Conservation (phyloP, 2,329 filamentous ascomycete genomes). For the Neofusicoccum sp. region DNA sequence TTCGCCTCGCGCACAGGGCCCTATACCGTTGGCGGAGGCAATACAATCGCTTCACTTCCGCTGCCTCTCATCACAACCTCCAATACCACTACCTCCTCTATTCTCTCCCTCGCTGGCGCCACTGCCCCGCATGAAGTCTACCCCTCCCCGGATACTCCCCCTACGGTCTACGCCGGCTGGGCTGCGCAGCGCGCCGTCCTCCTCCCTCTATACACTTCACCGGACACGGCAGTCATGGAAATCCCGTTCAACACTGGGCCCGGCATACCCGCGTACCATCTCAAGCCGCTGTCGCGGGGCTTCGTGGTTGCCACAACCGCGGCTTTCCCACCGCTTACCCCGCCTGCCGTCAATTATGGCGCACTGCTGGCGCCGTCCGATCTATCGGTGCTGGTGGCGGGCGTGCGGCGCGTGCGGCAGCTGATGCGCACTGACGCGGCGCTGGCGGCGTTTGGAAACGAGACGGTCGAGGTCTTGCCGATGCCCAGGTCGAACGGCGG, state of each 20-base stretch:
- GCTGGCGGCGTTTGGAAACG: too few species aligned
- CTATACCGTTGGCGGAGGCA: not conserved
- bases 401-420: not conserved
- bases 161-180: not conserved
- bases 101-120: not conserved
- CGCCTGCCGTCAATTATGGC: not conserved
- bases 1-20: conserved; percentile 8
- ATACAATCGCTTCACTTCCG: not conserved
- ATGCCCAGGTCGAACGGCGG: conserved; percentile 28
- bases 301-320: not conserved
- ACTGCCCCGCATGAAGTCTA: not conserved
- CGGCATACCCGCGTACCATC: not conserved
- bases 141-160: not conserved
- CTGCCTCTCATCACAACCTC: not conserved
- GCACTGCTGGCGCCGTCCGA: conserved; percentile 22
- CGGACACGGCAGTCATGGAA: not conserved
- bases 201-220: not conserved
- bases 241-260: not conserved
- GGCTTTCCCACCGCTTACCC: not conserved
- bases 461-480: not conserved
- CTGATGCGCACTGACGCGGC: not conserved
- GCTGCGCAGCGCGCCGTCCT: not conserved
- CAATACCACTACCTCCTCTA: not conserved
- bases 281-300: not conserved
- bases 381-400: not conserved